These are phyloP conservation scores for Aquanectria penicillioides DNA, from an alignment of 2,329 filamentous ascomycete species.

Conservation along the genomic window DNA sequence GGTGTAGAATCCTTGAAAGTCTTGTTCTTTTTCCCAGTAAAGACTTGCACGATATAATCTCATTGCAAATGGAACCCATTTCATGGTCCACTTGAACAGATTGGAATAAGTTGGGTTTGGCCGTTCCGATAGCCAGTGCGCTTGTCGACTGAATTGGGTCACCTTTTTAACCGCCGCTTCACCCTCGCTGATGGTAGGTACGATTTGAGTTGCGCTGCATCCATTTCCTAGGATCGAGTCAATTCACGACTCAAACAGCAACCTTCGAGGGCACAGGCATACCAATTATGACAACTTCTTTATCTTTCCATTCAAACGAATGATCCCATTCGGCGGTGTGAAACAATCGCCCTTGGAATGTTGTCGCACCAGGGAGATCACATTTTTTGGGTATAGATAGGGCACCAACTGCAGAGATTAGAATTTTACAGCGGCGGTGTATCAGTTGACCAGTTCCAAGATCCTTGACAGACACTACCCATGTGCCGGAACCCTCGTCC, in stretches of 20 bases:
- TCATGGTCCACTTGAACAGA: conserved; percentile 38
- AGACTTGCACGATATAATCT: conserved; percentile 31
- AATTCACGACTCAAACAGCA: accelerated
- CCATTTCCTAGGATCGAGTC: conserved; percentile 32
- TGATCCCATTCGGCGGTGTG: conserved; percentile 42
- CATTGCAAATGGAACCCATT: conserved; percentile 36
- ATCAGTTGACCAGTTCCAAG: neutral
- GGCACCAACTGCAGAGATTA: conserved; percentile 40
- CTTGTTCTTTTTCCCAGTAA: conserved; percentile 34
- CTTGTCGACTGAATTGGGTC: conserved; percentile 60
- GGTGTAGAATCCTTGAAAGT: conserved; percentile 37
- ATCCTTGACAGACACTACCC: conserved; percentile 32
- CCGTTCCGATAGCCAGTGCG: conserved; percentile 55
- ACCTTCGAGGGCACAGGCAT: neutral
- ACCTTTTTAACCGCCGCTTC: conserved; percentile 47
- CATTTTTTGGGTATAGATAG: conserved; percentile 36
- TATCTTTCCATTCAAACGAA: conserved; percentile 37
- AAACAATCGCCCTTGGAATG: conserved; percentile 35
- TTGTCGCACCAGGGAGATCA: conserved; percentile 29
- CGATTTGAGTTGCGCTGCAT: conserved; percentile 40
- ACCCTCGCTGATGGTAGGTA: conserved; percentile 35
- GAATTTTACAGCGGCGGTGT: conserved; percentile 22
- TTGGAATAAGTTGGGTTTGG: conserved; percentile 35
- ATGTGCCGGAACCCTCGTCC: conserved; percentile 31
- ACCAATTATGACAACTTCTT: conserved; percentile 39